Evolutionary conservation across 1,284 basidiomycete species (phyloP), one percentile per base, ranked within the genome.

Genomic region (Puccinia hordei): DNA sequence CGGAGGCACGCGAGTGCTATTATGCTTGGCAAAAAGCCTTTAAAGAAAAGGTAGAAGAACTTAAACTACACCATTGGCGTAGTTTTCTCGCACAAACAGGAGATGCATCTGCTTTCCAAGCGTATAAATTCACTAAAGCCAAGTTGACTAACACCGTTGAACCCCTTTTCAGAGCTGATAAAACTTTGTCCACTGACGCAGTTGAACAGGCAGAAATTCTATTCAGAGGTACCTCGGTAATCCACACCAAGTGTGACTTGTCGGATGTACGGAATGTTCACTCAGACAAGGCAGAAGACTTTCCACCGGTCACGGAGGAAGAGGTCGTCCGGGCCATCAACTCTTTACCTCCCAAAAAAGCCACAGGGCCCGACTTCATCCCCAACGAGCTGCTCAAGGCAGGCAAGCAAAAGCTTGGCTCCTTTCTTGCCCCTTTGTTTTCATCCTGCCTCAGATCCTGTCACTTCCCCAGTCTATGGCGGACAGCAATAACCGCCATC

Each of bases 51-150:
- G n/a, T n/a, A n/a, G n/a, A n/a, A n/a, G n/a, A n/a, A n/a, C n/a
- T n/a, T n/a, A n/a, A n/a, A n/a, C n/a, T n/a, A n/a, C n/a, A n/a
- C n/a, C n/a, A n/a, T n/a, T n/a, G n/a, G n/a, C n/a, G n/a, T n/a
- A n/a, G n/a, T n/a, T n/a, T n/a, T n/a, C n/a, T n/a, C n/a, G n/a
- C n/a, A n/a, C n/a, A n/a, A n/a, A n/a, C n/a, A n/a, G n/a, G n/a
- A n/a, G n/a, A n/a, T n/a, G n/a, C n/a, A n/a, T n/a, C n/a, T n/a
- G 55, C 44, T 24, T 73, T 73, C 53, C 44, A 73, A 57, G 71
- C 71, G n/a, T 53, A 51, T 19, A 73, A 73, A 30, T 74, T 19
- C 15, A 73, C 72, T 17, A 73, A 73, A n/a, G 49, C 72, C n/a
- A 55, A 6, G n/a, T 6, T 24, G 17, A 6, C 46, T 19, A 33